Conservation (phyloP, 148 eudicot species). For the Rhododendron kiyosumense region DNA sequence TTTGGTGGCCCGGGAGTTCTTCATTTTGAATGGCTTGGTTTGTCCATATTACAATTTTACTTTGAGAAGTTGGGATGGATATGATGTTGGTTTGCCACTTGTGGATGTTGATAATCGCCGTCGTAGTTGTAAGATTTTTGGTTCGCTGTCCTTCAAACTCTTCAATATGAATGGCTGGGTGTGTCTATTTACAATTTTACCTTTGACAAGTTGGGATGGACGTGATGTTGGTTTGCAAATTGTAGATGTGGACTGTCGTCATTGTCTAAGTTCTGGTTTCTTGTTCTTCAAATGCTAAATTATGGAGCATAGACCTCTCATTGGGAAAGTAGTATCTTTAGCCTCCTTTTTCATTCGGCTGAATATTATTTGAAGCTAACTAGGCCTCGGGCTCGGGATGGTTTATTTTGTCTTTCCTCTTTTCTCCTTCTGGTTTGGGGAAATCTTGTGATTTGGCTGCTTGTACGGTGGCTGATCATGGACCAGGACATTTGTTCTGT, state of each 20-base stretch:
- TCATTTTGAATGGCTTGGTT: slow-evolving; percentile 11
- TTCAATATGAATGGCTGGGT: neutral
- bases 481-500: neutral
- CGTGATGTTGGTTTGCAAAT: slow-evolving; percentile 13
- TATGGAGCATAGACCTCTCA: neutral
- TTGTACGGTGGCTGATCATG: neutral
- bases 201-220: slow-evolving; percentile 22
- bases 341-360: neutral
- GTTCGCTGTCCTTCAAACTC: neutral
- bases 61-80: slow-evolving; percentile 25
- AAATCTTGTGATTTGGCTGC: neutral
- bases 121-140: neutral
- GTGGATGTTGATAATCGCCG: neutral
- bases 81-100: slow-evolving; percentile 11
- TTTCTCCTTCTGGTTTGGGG: neutral
- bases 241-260: neutral
- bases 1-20: slow-evolving; percentile 14
- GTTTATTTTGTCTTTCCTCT: neutral
- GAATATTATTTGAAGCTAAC: neutral
- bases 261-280: neutral
- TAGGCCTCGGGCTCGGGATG: neutral
- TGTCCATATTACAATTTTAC: slow-evolving; percentile 11
- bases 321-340: neutral
- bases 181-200: slow-evolving; percentile 10
- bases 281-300: neutral